A percentile compares a stretch with the other conserved stretches of the same genome.
These are phyloP conservation scores for Tulasnella sp. DNA, from an alignment of 768 basidiomycete genomes.

Conservation along the genomic window DNA sequence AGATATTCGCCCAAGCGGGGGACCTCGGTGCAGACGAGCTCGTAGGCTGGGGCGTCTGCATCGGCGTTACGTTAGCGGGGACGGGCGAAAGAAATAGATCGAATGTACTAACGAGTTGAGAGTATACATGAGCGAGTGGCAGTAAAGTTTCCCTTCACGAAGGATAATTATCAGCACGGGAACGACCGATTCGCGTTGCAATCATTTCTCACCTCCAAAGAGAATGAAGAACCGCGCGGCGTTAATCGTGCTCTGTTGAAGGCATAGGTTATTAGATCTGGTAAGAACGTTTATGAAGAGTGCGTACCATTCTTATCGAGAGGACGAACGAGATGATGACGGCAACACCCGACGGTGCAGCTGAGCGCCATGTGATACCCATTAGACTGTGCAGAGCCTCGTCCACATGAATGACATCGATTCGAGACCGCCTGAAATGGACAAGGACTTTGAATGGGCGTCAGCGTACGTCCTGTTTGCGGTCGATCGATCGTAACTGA, in stretches of 20 bases:
- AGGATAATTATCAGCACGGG: neutral
- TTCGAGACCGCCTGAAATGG: neutral
- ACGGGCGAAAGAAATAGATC: neutral
- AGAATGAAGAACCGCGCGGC: neutral
- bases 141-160: neutral
- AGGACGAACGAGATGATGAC: neutral
- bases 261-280: neutral
- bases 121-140: neutral
- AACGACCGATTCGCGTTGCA: neutral
- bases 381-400: neutral
- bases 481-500: neutral
- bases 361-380: conserved; percentile 2
- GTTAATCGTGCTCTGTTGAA: neutral
- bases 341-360: neutral
- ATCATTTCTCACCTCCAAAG: neutral
- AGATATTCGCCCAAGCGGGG: neutral
- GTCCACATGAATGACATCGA: neutral
- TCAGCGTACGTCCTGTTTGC: neutral
- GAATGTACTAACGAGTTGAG: conserved; percentile 3
- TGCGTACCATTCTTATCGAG: neutral
- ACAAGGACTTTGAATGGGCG: neutral
- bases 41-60: conserved; percentile 1
- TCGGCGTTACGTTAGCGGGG: neutral
- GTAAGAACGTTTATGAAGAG: neutral
- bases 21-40: neutral